Evolutionary conservation across 352 stramenopile genomes (phyloP).

Genomic region (Phytophthora constricta): DNA sequence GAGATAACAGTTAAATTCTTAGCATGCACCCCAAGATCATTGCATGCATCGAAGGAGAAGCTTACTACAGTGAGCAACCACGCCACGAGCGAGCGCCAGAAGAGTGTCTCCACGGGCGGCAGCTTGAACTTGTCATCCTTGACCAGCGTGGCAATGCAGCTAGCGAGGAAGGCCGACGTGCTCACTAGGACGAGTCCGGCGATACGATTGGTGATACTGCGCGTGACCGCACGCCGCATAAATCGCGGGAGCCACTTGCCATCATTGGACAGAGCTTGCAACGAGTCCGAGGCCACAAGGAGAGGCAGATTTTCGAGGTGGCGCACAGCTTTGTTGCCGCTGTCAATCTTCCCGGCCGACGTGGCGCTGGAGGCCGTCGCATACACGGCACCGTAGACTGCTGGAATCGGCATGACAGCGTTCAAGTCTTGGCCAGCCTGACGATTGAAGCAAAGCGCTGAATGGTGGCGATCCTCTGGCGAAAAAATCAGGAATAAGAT

Average conservation of each 20-base stretch:
- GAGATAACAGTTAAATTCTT: neutral
- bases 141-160: conserved; percentile 64
- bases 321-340: conserved; percentile 45
- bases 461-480: neutral
- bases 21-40: neutral
- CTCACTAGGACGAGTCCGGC: conserved; percentile 49
- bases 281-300: conserved; percentile 38
- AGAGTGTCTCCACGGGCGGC: conserved; percentile 66
- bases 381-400: conserved; percentile 40
- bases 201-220: conserved; percentile 40
- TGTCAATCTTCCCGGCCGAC: conserved; percentile 33
- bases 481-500: conserved; percentile 6
- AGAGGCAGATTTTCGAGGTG: conserved; percentile 53
- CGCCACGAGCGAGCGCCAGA: conserved; percentile 66
- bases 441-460: neutral
- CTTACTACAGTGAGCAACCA: conserved; percentile 62
- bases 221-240: conserved; percentile 34
- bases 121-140: conserved; percentile 61
- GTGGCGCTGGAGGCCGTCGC: conserved; percentile 26
- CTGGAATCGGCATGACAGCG: conserved; percentile 32
- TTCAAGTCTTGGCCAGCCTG: neutral
- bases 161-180: conserved; percentile 63
- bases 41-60: neutral
- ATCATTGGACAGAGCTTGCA: conserved; percentile 29
- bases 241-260: conserved; percentile 41